Conservation (phyloP, 768 basidiomycete species). For the Calocera cornea region DNA sequence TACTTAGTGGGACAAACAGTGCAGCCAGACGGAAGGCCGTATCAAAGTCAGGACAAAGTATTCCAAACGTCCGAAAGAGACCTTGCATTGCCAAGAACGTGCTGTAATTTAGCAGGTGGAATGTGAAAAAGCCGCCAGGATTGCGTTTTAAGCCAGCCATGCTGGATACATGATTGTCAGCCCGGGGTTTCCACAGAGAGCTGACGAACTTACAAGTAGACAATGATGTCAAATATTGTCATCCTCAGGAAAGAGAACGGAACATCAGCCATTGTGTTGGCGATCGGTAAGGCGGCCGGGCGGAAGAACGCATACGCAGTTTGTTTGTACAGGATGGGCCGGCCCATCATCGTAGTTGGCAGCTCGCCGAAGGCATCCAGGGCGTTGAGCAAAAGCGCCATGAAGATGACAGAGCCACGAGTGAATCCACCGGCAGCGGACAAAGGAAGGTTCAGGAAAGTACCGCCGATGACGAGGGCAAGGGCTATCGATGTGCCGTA, state of each 20-base stretch:
- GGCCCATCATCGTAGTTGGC: slow-evolving; percentile 58
- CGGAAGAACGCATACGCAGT: slow-evolving; percentile 32
- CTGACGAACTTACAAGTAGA: slow-evolving; percentile 25
- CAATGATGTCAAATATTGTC: slow-evolving; percentile 25
- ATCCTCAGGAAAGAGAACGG: slow-evolving; percentile 6
- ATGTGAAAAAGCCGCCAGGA: slow-evolving; percentile 43
- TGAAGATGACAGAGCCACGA: slow-evolving; percentile 68
- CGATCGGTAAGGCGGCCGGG: slow-evolving; percentile 29
- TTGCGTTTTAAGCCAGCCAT: slow-evolving; percentile 27
- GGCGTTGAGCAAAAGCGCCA: slow-evolving; percentile 42
- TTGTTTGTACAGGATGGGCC: slow-evolving; percentile 32
- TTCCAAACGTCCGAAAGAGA: slow-evolving; percentile 56
- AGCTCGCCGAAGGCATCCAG: slow-evolving; percentile 65
- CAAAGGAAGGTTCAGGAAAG: slow-evolving; percentile 57
- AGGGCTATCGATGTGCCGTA: slow-evolving; percentile 47
- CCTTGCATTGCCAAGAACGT: slow-evolving; percentile 64
- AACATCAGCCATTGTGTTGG: slow-evolving; percentile 20
- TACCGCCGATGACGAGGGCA: slow-evolving; percentile 54
- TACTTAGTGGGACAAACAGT: slow-evolving; percentile 32
- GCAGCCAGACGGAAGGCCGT: slow-evolving; percentile 39
- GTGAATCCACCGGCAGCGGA: slow-evolving; percentile 77
- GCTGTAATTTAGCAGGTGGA: slow-evolving; percentile 39
- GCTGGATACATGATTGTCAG: neutral
- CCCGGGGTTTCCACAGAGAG: neutral
- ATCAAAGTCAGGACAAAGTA: slow-evolving; percentile 43